Percentiles rank a stretch among this genome's conserved stretches.
These are phyloP conservation scores for Botrytis fragariae DNA, from an alignment of 2,329 filamentous ascomycete genomes.

Conservation along the genomic window DNA sequence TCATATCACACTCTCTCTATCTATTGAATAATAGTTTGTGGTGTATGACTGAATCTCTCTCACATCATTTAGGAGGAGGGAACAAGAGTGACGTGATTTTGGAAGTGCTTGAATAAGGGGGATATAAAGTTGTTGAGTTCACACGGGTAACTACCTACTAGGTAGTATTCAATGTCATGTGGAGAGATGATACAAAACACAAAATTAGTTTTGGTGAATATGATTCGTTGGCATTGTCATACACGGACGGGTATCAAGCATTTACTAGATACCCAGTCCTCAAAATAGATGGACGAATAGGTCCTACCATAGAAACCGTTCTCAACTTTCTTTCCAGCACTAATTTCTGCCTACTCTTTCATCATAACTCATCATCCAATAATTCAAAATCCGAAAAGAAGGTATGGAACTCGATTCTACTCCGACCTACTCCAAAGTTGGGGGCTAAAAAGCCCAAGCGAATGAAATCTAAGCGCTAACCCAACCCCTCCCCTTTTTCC, in stretches of 20 bases:
- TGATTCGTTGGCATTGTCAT: neutral
- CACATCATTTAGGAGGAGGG: neutral
- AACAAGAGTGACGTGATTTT: neutral
- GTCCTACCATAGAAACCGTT: neutral
- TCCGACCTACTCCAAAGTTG: neutral
- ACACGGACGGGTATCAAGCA: neutral
- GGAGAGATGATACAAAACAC: neutral
- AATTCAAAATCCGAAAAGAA: neutral
- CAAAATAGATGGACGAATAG: neutral
- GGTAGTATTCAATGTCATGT: constrained; percentile 1
- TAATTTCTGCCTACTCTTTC: neutral
- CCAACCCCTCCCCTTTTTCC: neutral
- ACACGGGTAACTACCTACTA: neutral
- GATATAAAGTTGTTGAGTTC: neutral
- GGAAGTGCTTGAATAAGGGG: neutral
- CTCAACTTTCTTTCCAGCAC: neutral
- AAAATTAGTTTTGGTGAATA: neutral
- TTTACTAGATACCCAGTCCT: neutral
- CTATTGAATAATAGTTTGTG: neutral
- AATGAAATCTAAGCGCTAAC: neutral
- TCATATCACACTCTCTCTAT: neutral
- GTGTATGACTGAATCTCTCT: neutral
- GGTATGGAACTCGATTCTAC: neutral
- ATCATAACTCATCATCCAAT: neutral
- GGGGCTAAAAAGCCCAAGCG: neutral